Evolutionary conservation across 768 basidiomycete species (phyloP).

Genomic region (Neoboletus magnificus): DNA sequence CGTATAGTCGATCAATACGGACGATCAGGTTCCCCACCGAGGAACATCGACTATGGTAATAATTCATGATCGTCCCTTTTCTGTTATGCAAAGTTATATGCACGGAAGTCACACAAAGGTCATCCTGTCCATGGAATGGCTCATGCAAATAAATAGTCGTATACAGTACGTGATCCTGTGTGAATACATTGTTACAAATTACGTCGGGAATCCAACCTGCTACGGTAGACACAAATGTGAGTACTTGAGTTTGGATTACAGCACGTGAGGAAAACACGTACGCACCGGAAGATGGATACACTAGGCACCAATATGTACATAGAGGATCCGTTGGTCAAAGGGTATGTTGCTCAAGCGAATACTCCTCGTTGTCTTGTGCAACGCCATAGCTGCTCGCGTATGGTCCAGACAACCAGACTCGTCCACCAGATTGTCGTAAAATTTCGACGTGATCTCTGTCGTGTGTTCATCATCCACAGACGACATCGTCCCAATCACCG

Average conservation of each 20-base stretch:
- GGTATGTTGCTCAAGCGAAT: not conserved
- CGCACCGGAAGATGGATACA: not conserved
- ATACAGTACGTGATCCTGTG: too few species aligned
- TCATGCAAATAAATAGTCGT: too few species aligned
- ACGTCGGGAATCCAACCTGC: too few species aligned
- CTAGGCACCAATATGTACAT: not conserved
- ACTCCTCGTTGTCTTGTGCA: not conserved
- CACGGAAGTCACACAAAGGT: too few species aligned
- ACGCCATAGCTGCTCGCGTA: not conserved
- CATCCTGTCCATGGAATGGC: too few species aligned
- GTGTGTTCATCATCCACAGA: not conserved
- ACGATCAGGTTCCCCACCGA: too few species aligned
- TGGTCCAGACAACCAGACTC: not conserved
- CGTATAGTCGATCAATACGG: too few species aligned
- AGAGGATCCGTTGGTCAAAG: not conserved
- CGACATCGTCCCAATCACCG: constrained; percentile 7
- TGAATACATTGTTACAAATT: too few species aligned
- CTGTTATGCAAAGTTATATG: too few species aligned
- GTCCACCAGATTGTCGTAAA: not conserved
- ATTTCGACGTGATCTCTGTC: not conserved
- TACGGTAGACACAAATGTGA: not conserved
- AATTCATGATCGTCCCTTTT: too few species aligned
- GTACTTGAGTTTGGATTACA: too few species aligned
- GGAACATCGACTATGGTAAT: too few species aligned
- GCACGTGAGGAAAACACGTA: not conserved